Base-by-base conservation (phyloP, 495 filamentous ascomycete species). In the Aspergillus asperescens region DNA sequence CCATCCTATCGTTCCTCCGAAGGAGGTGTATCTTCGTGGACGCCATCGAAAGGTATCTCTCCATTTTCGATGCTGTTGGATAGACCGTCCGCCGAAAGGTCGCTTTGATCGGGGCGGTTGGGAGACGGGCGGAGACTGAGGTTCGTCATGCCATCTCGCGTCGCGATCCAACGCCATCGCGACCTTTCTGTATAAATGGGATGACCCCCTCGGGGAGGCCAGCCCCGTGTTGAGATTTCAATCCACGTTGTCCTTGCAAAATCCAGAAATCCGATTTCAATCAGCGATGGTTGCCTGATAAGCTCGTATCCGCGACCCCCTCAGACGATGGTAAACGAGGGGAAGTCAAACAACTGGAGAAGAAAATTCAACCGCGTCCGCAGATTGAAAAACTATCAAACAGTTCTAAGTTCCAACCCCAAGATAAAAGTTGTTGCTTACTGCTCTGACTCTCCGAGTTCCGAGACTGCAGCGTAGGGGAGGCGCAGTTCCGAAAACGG, bases 141-240 rank as follows among this genome's bases (percentile, higher is more conserved):
- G 40, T 39, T 16, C 47, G 48, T 58, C 46, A 37, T 52, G 31
- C 52, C 63, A 61, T 59, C 53, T 61, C 55, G 56, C 54, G 49
- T 65, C 55, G 63, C 60, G 56, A 32, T 52, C 52, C 31, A 47
- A 39, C 60, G 50, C 57, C 71, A 74, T 74, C 50, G 59, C 61
- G 62, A 49, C 48, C 60, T 55, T 62, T 38, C 54, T 55, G 50
- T 61, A 51, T 64, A 57, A 61, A 52, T 58, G 62, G 69, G 68
- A 72, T 71, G 69, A 74, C 71, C 71, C 71, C 71, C 71, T 65
- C 50, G 68, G 69, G 68, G 71, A 72, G 71, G 71, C 70, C 71
- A 72, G 64, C 66, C 69, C 71, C 69, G 66, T 47, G 57, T 62
- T 54, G 45, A 60, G 56, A 51, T 60, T 67, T 65, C 60, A 68